These are phyloP conservation scores for Hymenoscyphus fraxineus DNA, from an alignment of 2,329 filamentous ascomycete species.

Conservation along the genomic window DNA sequence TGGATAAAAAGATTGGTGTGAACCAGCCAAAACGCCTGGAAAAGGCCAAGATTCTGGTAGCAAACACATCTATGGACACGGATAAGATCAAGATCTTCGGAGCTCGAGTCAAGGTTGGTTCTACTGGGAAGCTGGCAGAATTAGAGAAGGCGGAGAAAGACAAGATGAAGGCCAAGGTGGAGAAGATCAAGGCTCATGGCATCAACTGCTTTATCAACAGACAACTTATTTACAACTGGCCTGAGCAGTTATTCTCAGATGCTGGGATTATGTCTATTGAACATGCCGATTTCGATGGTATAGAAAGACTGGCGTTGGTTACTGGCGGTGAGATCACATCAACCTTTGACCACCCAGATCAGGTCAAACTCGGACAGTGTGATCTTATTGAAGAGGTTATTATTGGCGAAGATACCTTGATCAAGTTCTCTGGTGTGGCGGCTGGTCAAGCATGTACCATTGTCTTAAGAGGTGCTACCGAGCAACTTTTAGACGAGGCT, in stretches of 20 bases:
- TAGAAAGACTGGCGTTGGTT: conserved; percentile 89
- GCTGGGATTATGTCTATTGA: conserved; percentile 98
- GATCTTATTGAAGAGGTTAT: conserved; percentile 97
- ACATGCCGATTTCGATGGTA: conserved; percentile 97
- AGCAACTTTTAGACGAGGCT: conserved; percentile 94
- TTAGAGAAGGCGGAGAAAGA: conserved; percentile 97
- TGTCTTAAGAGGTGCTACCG: conserved; percentile 90
- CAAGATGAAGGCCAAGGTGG: conserved; percentile 99
- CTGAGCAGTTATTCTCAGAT: conserved; percentile 96
- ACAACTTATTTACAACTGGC: conserved; percentile 99
- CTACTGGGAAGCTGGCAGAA: conserved; percentile 95
- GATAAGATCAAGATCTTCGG: conserved; percentile 99
- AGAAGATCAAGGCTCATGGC: conserved; percentile 96
- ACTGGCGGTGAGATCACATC: conserved; percentile 97
- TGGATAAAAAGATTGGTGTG: conserved; percentile 98
- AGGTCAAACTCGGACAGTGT: conserved; percentile 92
- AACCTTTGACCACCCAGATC: conserved; percentile 96
- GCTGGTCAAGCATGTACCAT: conserved; percentile 95
- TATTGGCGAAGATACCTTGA: conserved; percentile 94
- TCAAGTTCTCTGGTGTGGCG: conserved; percentile 94
- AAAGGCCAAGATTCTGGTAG: conserved; percentile 96
- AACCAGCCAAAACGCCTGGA: conserved; percentile 97
- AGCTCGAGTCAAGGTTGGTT: conserved; percentile 91
- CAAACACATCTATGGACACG: conserved; percentile 98
- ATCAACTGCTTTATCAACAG: conserved; percentile 99